phyloP scores from a whole-genome alignment of 1,139 yeast genomes.

The Schwanniomyces etchellsii region DNA sequence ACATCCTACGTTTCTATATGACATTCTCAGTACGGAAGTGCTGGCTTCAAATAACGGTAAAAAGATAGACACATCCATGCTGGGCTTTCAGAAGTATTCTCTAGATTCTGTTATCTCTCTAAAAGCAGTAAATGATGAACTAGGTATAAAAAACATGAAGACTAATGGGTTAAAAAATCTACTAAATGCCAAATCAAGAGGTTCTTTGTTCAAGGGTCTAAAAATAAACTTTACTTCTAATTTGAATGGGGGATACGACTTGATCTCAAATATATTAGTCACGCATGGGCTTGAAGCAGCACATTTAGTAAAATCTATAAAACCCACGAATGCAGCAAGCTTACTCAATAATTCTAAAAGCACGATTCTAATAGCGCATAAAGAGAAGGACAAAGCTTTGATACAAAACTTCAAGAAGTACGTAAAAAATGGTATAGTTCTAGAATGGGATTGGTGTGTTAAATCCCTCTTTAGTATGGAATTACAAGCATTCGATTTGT shows the following conservation, averaged over 20 bases:
- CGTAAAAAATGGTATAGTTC: conserved; percentile 24
- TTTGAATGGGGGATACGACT: conserved; percentile 63
- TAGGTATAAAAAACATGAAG: conserved; percentile 18
- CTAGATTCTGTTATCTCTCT: conserved; percentile 28
- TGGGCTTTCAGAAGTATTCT: conserved; percentile 26
- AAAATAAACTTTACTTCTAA: conserved; percentile 55
- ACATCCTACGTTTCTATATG: conserved; percentile 43
- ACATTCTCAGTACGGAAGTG: conserved; percentile 27
- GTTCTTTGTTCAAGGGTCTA: conserved; percentile 39
- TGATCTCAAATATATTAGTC: conserved; percentile 54
- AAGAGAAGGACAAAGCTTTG: conserved; percentile 38
- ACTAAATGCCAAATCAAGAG: conserved; percentile 21
- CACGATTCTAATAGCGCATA: conserved; percentile 31
- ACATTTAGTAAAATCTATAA: conserved; percentile 24
- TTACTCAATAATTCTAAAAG: conserved; percentile 11
- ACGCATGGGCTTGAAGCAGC: conserved; percentile 55
- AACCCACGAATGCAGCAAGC: conserved; percentile 8
- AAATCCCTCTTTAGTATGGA: conserved; percentile 49
- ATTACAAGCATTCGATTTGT: conserved; percentile 21
- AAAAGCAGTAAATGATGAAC: conserved; percentile 26
- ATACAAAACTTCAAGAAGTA: conserved; percentile 33
- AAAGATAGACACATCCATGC: conserved; percentile 15
- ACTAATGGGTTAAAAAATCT: conserved; percentile 16
- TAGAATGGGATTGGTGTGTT: conserved; percentile 72
- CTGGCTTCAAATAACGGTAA: conserved; percentile 6